These are phyloP conservation scores for Lentinus brumalis DNA, from an alignment of 768 basidiomycete species.

Conservation along the genomic window DNA sequence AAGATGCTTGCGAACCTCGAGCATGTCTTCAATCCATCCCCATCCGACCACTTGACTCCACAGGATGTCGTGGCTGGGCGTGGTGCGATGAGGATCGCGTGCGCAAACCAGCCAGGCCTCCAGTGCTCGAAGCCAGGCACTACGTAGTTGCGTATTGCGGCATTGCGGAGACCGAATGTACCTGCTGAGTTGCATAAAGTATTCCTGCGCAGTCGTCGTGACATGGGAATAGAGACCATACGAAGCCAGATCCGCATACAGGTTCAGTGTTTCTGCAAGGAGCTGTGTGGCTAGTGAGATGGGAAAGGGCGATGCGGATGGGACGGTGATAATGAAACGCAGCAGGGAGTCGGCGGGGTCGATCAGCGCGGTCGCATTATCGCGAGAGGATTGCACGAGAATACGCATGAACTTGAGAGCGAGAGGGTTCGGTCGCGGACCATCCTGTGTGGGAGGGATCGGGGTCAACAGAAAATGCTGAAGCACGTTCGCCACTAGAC, in stretches of 20 bases:
- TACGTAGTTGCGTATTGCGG: conserved; percentile 36
- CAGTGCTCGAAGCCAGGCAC: conserved; percentile 61
- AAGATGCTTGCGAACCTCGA: conserved; percentile 41
- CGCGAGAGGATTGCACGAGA: conserved; percentile 67
- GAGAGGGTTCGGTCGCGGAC: conserved; percentile 40
- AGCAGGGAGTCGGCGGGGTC: conserved; percentile 66
- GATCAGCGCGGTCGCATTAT: conserved; percentile 58
- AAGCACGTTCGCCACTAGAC: conserved; percentile 54
- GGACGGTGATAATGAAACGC: conserved; percentile 67
- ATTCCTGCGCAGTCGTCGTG: conserved; percentile 60
- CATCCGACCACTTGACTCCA: conserved; percentile 88
- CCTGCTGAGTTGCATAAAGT: conserved; percentile 52
- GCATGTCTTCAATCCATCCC: conserved; percentile 68
- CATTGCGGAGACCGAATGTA: conserved; percentile 46
- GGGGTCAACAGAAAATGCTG: conserved; percentile 59
- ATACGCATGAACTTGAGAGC: conserved; percentile 60
- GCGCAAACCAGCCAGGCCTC: conserved; percentile 82
- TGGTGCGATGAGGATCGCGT: conserved; percentile 87
- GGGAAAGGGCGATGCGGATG: conserved; percentile 44
- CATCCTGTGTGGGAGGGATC: conserved; percentile 41
- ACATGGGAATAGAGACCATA: conserved; percentile 81
- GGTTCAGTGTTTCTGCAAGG: conserved; percentile 55
- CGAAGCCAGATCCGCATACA: conserved; percentile 66
- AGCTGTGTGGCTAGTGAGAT: conserved; percentile 44
- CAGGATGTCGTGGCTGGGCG: conserved; percentile 81